These are phyloP conservation scores for Lipomyces starkeyi DNA, from an alignment of 805 yeast genomes.

Conservation along the genomic window DNA sequence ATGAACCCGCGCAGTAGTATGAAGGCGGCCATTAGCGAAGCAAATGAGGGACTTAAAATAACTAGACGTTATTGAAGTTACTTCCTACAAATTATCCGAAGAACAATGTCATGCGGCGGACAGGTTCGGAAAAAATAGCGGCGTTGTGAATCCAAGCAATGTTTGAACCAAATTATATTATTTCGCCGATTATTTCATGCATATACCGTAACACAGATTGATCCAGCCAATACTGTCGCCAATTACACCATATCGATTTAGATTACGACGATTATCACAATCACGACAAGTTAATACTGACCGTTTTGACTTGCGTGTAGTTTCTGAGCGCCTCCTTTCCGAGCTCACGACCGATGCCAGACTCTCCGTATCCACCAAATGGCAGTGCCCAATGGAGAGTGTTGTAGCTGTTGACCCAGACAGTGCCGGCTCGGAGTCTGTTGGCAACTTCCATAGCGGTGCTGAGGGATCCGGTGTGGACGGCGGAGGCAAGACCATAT, in stretches of 20 bases:
- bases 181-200: background rate
- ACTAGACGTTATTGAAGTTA: too few relatives aligned
- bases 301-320: conserved; percentile 78
- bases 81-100: too few relatives aligned
- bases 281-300: conserved; percentile 65
- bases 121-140: too few relatives aligned
- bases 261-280: background rate
- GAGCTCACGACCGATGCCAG: conserved; percentile 82
- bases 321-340: conserved; percentile 73
- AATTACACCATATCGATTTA: background rate
- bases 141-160: too few relatives aligned
- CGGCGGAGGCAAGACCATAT: conserved; percentile 91
- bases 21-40: too few relatives aligned
- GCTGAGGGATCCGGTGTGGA: conserved; percentile 77
- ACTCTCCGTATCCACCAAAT: conserved; percentile 80
- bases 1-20: too few relatives aligned
- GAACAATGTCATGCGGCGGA: too few relatives aligned
- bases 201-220: background rate
- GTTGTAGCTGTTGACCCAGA: conserved; percentile 91
- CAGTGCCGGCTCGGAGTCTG: conserved; percentile 82
- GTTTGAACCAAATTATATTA: background rate
- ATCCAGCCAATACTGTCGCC: background rate
- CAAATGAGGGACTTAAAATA: too few relatives aligned
- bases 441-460: conserved; percentile 77
- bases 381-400: conserved; percentile 72